These are phyloP conservation scores for Neurospora discreta DNA, from an alignment of 495 filamentous ascomycete species.

Conservation along the genomic window DNA sequence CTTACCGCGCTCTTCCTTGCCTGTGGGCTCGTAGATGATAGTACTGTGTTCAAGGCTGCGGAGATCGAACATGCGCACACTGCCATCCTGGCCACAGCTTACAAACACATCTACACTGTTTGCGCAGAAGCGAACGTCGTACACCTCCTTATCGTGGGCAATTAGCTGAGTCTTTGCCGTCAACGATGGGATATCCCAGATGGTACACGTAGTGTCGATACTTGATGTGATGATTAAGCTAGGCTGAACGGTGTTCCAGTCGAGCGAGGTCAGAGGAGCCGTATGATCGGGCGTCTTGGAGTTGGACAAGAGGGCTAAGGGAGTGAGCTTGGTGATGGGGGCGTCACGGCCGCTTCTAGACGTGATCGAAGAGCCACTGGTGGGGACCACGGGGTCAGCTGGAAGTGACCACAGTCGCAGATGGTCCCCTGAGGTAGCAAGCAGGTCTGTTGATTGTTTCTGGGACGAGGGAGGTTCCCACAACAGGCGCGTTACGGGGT, in stretches of 20 bases:
- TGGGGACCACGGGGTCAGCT: constrained; percentile 37
- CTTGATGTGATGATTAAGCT: constrained; percentile 97
- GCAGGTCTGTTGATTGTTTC: constrained; percentile 90
- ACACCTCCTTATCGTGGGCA: constrained; percentile 98
- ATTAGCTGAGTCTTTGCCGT: constrained; percentile 98
- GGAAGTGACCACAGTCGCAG: constrained; percentile 86
- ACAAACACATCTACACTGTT: constrained; percentile 96
- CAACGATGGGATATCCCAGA: constrained; percentile 97
- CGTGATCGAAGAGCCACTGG: constrained; percentile 64
- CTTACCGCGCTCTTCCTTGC: constrained; percentile 76
- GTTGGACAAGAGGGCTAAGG: constrained; percentile 87
- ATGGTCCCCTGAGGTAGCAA: constrained; percentile 95
- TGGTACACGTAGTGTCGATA: constrained; percentile 99
- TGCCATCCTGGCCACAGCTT: constrained; percentile 93
- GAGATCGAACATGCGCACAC: constrained; percentile 97
- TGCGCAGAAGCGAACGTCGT: constrained; percentile 94
- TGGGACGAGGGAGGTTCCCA: constrained; percentile 98
- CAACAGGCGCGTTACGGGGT: constrained; percentile 88
- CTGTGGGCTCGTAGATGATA: constrained; percentile 95
- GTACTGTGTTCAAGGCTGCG: constrained; percentile 95
- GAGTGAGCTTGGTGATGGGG: constrained; percentile 77
- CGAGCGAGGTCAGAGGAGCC: constrained; percentile 86
- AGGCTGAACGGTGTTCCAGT: constrained; percentile 95
- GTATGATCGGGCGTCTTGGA: constrained; percentile 98
- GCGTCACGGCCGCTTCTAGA: constrained; percentile 50